These are phyloP conservation scores for Candida pseudofarinosa DNA, from an alignment of 805 yeast species.

Conservation along the genomic window DNA sequence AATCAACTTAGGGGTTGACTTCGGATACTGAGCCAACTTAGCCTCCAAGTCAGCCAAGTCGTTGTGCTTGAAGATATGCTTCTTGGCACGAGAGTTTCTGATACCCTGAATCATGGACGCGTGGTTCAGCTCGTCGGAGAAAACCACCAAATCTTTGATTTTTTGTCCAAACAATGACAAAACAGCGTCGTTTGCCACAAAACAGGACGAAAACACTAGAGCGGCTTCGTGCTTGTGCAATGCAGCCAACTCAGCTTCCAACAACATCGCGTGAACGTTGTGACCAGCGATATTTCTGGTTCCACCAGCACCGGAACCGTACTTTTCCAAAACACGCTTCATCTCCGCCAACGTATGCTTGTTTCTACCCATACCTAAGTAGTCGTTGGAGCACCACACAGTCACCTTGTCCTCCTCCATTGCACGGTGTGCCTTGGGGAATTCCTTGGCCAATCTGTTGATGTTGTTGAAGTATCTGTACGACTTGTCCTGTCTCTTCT, in stretches of 20 bases:
- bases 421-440: constrained; percentile 87
- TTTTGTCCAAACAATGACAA: constrained; percentile 87
- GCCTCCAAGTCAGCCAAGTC: constrained; percentile 79
- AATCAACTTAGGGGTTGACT: constrained; percentile 85
- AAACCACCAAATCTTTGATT: constrained; percentile 83
- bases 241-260: constrained; percentile 84
- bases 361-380: constrained; percentile 90
- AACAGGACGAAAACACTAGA: constrained; percentile 90
- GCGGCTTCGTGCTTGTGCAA: constrained; percentile 95
- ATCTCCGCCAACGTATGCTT: constrained; percentile 67
- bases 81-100: constrained; percentile 80
- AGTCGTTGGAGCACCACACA: constrained; percentile 99
- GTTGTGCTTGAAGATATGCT: constrained; percentile 90
- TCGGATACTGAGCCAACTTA: constrained; percentile 74
- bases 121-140: constrained; percentile 90
- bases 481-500: constrained; percentile 83
- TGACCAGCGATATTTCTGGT: constrained; percentile 99
- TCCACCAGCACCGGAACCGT: constrained; percentile 99
- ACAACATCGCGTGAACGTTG: constrained; percentile 78
- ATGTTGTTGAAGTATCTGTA: constrained; percentile 96
- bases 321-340: constrained; percentile 75
- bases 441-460: constrained; percentile 90
- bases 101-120: constrained; percentile 98
- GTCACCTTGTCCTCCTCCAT: constrained; percentile 78
- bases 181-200: constrained; percentile 95